phyloP scores from a whole-genome alignment of 495 filamentous ascomycete genomes.

The Darksidea phi region DNA sequence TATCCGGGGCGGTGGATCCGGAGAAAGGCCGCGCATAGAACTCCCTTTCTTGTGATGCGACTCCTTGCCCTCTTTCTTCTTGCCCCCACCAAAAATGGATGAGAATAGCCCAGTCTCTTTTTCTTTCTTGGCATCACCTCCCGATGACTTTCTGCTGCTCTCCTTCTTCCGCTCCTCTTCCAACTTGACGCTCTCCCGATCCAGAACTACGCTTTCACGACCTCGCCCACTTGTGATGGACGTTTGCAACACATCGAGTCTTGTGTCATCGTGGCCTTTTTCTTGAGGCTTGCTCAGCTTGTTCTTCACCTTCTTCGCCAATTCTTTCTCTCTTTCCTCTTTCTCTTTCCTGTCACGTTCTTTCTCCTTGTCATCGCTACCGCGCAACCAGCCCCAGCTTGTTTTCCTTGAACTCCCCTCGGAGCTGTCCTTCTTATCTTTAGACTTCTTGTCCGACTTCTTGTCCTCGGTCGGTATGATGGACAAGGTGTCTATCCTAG shows the following conservation, averaged over 20 bases:
- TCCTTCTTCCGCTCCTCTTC: constrained; percentile 86
- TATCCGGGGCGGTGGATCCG: constrained; percentile 67
- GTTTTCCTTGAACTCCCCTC: constrained; percentile 64
- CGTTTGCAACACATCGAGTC: constrained; percentile 76
- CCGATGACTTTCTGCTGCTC: constrained; percentile 64
- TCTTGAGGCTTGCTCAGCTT: constrained; percentile 58
- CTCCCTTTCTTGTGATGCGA: constrained; percentile 67
- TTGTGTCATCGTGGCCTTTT: constrained; percentile 64
- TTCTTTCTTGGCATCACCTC: constrained; percentile 78
- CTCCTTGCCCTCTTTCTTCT: constrained; percentile 71
- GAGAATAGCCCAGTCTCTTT: constrained; percentile 80
- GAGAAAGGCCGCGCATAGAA: constrained; percentile 71
- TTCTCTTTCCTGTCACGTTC: constrained; percentile 56
- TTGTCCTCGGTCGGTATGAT: constrained; percentile 80
- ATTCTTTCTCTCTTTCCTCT: constrained; percentile 58
- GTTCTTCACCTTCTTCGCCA: constrained; percentile 42
- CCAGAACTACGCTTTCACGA: constrained; percentile 79
- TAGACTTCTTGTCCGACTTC: constrained; percentile 60
- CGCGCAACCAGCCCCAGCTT: constrained; percentile 79
- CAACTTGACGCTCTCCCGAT: constrained; percentile 70
- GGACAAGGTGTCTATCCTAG: constrained; percentile 73
- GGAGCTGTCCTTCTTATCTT: constrained; percentile 53
- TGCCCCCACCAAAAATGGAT: constrained; percentile 81
- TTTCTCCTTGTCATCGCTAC: constrained; percentile 68
- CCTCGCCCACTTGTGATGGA: constrained; percentile 72